These are phyloP conservation scores for Tulasnella sp. DNA, from an alignment of 768 basidiomycete genomes.

Conservation along the genomic window DNA sequence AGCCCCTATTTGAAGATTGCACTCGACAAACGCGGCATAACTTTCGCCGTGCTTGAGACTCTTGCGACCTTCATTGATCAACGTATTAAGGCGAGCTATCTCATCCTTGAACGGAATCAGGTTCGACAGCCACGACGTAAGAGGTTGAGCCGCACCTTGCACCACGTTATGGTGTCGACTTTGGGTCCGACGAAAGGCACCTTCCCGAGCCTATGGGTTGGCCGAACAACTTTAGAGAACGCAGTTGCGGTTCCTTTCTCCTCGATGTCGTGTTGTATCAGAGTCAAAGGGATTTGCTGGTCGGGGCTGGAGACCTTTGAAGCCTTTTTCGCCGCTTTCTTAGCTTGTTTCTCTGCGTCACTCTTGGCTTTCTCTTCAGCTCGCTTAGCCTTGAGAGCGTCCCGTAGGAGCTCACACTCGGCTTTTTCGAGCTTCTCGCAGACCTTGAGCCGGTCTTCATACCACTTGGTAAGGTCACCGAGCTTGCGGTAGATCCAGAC, in stretches of 20 bases:
- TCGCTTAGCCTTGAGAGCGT: constrained; percentile 26
- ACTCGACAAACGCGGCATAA: constrained; percentile 47
- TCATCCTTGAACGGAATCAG: constrained; percentile 37
- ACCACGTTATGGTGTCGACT: constrained; percentile 57
- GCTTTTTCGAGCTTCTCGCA: constrained; percentile 48
- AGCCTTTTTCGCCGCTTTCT: constrained; percentile 22
- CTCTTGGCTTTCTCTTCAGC: constrained; percentile 34
- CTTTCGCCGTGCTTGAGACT: constrained; percentile 35
- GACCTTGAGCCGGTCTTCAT: constrained; percentile 27
- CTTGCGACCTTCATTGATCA: constrained; percentile 33
- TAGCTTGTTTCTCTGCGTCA: constrained; percentile 25
- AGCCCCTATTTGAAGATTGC: constrained; percentile 61
- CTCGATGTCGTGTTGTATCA: constrained; percentile 13
- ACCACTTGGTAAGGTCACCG: constrained; percentile 29
- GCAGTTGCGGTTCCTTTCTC: constrained; percentile 33
- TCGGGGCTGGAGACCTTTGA: constrained; percentile 21
- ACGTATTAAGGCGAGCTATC: constrained; percentile 36
- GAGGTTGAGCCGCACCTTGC: constrained; percentile 30
- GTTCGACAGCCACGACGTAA: not conserved
- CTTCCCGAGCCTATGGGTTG: constrained; percentile 39
- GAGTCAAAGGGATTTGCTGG: constrained; percentile 19
- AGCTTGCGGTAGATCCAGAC: constrained; percentile 57
- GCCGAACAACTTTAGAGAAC: constrained; percentile 41
- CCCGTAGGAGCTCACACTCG: constrained; percentile 36
- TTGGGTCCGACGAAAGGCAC: constrained; percentile 44